Evolutionary conservation across 768 basidiomycete genomes (phyloP).

Genomic region (Suillus spraguei): DNA sequence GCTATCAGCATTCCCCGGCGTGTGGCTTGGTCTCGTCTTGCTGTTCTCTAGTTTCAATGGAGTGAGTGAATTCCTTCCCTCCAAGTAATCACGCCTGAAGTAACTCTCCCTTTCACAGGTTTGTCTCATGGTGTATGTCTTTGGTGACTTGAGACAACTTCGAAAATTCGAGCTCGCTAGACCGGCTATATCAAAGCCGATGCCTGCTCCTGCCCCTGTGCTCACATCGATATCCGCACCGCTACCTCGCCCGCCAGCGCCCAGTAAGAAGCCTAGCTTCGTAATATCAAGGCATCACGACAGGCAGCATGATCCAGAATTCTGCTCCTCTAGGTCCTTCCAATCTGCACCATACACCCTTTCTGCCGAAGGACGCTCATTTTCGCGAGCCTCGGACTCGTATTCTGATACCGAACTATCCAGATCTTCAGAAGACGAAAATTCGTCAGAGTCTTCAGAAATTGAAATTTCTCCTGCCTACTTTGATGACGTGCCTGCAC

Average conservation of each 20-base stretch:
- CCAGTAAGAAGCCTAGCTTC: slow-evolving; percentile 1
- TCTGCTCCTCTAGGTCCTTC: slow-evolving; percentile 11
- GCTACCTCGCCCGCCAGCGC: slow-evolving; percentile 5
- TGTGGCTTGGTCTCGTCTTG: slow-evolving; percentile 70
- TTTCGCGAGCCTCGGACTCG: slow-evolving; percentile 14
- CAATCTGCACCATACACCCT: slow-evolving; percentile 17
- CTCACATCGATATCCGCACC: slow-evolving; percentile 20
- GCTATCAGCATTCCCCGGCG: slow-evolving; percentile 60
- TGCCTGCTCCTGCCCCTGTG: slow-evolving; percentile 15
- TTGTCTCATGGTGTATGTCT: slow-evolving; percentile 77
- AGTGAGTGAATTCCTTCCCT: slow-evolving; percentile 36
- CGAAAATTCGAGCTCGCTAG: slow-evolving; percentile 77
- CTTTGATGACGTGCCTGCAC: slow-evolving; percentile 46
- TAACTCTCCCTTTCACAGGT: slow-evolving; percentile 30
- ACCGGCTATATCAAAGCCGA: slow-evolving; percentile 59
- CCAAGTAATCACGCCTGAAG: neutral
- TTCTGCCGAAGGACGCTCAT: slow-evolving; percentile 7
- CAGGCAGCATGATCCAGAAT: slow-evolving; percentile 14
- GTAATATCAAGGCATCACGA: neutral
- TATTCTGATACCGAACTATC: slow-evolving; percentile 13
- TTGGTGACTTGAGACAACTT: slow-evolving; percentile 78
- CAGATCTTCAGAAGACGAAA: slow-evolving; percentile 24
- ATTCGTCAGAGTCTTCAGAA: slow-evolving; percentile 15
- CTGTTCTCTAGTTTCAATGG: slow-evolving; percentile 67
- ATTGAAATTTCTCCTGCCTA: slow-evolving; percentile 47